These are phyloP conservation scores for Dendrocalamus latiflorus DNA, from an alignment of 202 grass and related monocot species.

Conservation along the genomic window DNA sequence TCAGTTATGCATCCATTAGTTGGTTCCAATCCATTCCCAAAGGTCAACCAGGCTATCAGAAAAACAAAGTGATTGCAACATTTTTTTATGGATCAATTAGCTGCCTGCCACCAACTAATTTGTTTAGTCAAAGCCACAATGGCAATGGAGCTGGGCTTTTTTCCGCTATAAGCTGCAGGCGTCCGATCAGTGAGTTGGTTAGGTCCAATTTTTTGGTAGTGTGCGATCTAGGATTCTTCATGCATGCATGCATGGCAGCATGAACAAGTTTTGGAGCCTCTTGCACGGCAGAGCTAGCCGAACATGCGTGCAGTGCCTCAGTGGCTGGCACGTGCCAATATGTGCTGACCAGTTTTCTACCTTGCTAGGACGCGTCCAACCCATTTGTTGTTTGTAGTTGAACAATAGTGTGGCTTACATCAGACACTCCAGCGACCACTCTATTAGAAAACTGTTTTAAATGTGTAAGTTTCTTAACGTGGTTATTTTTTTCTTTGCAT, in stretches of 20 bases:
- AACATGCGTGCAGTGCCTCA: neutral
- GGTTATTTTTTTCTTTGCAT: too few species aligned
- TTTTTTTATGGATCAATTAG: neutral
- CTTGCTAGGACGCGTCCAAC: neutral
- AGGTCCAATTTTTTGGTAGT: neutral
- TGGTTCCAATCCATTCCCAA: neutral
- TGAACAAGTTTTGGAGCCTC: neutral
- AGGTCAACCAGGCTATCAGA: slow-evolving; percentile 37
- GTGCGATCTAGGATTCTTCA: neutral
- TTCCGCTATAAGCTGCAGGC: neutral
- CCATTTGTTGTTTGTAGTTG: too few species aligned
- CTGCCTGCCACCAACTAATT: slow-evolving; percentile 22
- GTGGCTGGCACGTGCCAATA: neutral
- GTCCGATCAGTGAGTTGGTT: neutral
- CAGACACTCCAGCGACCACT: too few species aligned
- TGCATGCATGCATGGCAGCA: neutral
- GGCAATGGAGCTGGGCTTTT: neutral
- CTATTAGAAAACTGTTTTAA: too few species aligned
- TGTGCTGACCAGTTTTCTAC: neutral
- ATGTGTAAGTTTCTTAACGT: too few species aligned
- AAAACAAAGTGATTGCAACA: neutral
- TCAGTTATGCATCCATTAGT: too few species aligned
- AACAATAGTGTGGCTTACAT: too few species aligned
- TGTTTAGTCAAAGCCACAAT: too few species aligned
- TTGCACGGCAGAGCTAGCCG: neutral